A percentile compares a stretch with the other conserved stretches of the same genome.
Conservation (phyloP, 2,329 filamentous ascomycete species). For the Trichoderma sp. region DNA sequence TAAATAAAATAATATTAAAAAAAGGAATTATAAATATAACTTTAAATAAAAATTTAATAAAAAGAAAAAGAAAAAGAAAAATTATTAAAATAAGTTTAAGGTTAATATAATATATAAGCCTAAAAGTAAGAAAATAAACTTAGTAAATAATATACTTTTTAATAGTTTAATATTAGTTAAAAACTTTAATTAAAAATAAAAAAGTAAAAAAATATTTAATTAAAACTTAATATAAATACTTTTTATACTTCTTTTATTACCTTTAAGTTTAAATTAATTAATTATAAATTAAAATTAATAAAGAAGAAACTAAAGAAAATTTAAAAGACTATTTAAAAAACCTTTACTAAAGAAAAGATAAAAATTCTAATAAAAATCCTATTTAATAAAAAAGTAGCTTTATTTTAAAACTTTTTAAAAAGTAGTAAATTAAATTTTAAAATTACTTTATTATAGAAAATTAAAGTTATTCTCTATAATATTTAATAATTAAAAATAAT, state of each 20-base stretch:
- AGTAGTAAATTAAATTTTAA: neutral
- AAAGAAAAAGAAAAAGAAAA: neutral
- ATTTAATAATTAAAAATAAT: no score
- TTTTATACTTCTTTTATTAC: neutral
- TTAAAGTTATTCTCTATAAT: no score
- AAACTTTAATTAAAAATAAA: neutral
- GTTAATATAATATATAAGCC: neutral
- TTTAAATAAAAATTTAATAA: neutral
- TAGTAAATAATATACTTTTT: neutral
- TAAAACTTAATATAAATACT: neutral
- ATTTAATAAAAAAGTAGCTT: neutral
- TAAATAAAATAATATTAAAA: neutral
- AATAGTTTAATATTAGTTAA: neutral
- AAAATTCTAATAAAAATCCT: neutral
- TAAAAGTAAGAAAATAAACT: neutral
- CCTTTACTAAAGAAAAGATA: neutral
- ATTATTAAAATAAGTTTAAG: neutral
- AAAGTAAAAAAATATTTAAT: neutral
- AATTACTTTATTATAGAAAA: no score
- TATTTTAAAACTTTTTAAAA: neutral
- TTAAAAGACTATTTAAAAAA: neutral
- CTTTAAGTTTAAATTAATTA: neutral
- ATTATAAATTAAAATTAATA: neutral
- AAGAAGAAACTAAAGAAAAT: neutral
- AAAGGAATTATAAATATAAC: neutral